A percentile compares a stretch with the other conserved stretches of the same genome.
phyloP scores from a whole-genome alignment of 768 basidiomycete genomes.

The Kwoniella bestiolae region DNA sequence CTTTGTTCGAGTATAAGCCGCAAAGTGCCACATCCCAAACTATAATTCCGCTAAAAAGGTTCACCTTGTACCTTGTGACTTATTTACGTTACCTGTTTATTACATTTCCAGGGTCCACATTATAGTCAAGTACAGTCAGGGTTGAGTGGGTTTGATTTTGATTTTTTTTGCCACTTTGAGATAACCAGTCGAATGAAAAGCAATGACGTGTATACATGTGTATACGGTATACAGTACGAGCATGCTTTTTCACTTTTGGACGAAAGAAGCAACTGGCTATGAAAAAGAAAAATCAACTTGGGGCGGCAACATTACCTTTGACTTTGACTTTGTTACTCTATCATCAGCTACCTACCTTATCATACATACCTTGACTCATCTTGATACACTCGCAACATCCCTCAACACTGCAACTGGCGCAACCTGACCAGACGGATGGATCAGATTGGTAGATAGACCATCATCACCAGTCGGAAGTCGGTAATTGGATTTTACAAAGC shows the following conservation, averaged over 20 bases:
- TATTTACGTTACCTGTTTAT: constrained; percentile 11
- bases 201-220: constrained; percentile 9
- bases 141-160: background rate
- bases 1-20: too few relatives aligned
- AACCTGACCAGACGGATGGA: background rate
- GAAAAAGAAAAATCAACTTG: constrained; percentile 4
- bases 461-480: background rate
- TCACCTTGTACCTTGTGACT: background rate
- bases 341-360: background rate
- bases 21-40: background rate
- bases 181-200: background rate
- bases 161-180: constrained; percentile 12
- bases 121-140: background rate
- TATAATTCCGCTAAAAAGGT: background rate
- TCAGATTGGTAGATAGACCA: background rate
- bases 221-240: too few relatives aligned
- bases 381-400: background rate
- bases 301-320: background rate
- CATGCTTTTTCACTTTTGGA: constrained; percentile 7
- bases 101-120: background rate
- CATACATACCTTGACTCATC: background rate
- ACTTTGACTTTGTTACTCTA: background rate
- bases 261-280: background rate
- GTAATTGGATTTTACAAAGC: background rate
- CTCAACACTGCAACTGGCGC: too few relatives aligned